Percentiles rank a stretch among this genome's conserved stretches.
phyloP scores from a whole-genome alignment of 2,329 filamentous ascomycete species.

The Didymella pinodella region DNA sequence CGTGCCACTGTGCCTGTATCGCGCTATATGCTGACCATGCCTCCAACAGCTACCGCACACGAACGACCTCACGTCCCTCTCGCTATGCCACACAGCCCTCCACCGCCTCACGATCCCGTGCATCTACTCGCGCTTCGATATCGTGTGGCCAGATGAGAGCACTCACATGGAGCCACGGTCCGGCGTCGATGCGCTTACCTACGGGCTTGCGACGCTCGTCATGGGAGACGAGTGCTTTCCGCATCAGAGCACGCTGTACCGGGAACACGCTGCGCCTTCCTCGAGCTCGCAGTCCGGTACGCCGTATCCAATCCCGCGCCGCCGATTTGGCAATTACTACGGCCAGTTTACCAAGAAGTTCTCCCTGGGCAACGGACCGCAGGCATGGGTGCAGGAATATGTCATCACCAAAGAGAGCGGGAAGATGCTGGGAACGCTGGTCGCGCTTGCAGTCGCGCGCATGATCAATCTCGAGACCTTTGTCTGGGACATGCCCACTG shows the following conservation, averaged over 20 bases:
- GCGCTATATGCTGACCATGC: slow-evolving; percentile 23
- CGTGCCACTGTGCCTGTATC: not conserved
- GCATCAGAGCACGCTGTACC: slow-evolving; percentile 49
- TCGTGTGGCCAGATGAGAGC: slow-evolving; percentile 82
- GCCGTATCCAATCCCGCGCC: slow-evolving; percentile 49
- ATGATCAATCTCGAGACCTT: slow-evolving; percentile 86
- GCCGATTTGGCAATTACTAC: slow-evolving; percentile 74
- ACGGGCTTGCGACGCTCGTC: slow-evolving; percentile 80
- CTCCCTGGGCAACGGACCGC: slow-evolving; percentile 81
- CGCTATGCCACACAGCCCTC: slow-evolving; percentile 78
- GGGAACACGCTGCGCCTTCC: slow-evolving; percentile 24
- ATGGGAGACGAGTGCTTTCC: slow-evolving; percentile 72
- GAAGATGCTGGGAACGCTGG: slow-evolving; percentile 87
- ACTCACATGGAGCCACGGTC: slow-evolving; percentile 70
- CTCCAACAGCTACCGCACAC: slow-evolving; percentile 73
- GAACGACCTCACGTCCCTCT: slow-evolving; percentile 80
- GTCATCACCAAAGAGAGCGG: slow-evolving; percentile 82
- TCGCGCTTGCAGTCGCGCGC: slow-evolving; percentile 78
- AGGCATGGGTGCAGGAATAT: slow-evolving; percentile 82
- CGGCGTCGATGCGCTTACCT: slow-evolving; percentile 82
- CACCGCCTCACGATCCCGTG: slow-evolving; percentile 77
- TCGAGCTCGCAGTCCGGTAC: slow-evolving; percentile 26
- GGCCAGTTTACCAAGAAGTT: slow-evolving; percentile 82
- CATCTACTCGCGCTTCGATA: slow-evolving; percentile 86
- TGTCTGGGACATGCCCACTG: slow-evolving; percentile 89